Evolutionary conservation across 1,139 yeast genomes (phyloP), one percentile per base, ranked within the genome.

Genomic region (Komagataea norvegica): DNA sequence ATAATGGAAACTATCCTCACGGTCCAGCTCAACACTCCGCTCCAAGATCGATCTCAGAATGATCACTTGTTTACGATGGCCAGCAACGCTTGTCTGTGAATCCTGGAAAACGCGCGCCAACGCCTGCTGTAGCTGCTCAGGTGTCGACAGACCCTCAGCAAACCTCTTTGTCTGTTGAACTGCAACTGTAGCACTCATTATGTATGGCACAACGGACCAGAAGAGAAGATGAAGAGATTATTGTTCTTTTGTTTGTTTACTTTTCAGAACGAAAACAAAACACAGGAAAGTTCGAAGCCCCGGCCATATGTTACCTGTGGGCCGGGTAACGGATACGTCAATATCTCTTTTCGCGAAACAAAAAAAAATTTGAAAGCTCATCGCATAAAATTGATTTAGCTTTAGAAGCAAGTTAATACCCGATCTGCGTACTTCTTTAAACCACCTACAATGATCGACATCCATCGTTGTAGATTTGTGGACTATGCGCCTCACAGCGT

Each of bases 401-500:
- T n/a, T n/a, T 8, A 25, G 3, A 26, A 10, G 8, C 2, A 3
- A 24, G 18, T 31, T 22, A 15, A 6, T 11, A 16, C 21, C n/a
- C n/a, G n/a, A n/a, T n/a, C n/a, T n/a, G n/a, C 6, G 8, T 30
- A 22, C 14, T 9, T 25, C n/a, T 8, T 10, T 25, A 7, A 28
- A 5, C 14, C 9, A 11, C 9, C 15, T n/a, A 32, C 31, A 33
- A 40, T 42, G 42, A 41, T 83, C 84, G 82, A 83, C 58, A 74
- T 91, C 51, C 97, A 91, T 61, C 77, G 97, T 57, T 86, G 96
- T 59, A 73, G 96, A 42, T 91, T 91, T 62, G 89, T 89, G 61
- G 96, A 89, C 60, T 85, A 79, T 52, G 76, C 82, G 15, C 94
- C 97, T 8, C 89, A 84, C 42, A 77, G 89, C 15, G 80, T 91